Base-by-base conservation (phyloP, 2,329 filamentous ascomycete genomes). In the Ophiocordyceps robertsii region DNA sequence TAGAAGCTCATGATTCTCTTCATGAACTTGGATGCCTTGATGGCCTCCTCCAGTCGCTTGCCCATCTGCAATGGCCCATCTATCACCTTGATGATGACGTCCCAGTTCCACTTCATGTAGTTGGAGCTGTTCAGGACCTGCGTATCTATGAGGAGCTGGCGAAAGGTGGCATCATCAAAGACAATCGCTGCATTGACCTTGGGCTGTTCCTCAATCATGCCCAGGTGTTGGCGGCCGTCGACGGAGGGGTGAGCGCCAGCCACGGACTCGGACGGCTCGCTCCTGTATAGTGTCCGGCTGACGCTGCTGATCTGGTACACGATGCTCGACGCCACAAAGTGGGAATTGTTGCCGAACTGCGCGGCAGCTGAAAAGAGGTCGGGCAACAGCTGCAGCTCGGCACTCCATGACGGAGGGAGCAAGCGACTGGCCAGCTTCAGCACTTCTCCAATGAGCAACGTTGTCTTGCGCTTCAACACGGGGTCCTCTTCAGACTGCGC, bases 251-350 rank as follows among this genome's bases (percentile, higher is more conserved):
- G 49, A 8, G 56, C 50, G 8, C 60, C 57, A 7, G 66, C 61
- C 30, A 59, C 48, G 1, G 55, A 54, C 4, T 62, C 61, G 0
- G 72, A 67, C 2, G 74, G 72, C 6, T 77, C 75, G 39, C 86
- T 93, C 44, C 88, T 76, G 56, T 93, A 93, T 13, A 98, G 66
- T 0, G 89, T 96, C 48, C 87, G 79, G 59, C 90, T 98, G 50
- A 98, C 88, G 57, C 90, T 95, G 64, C 95, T 95, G 42, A 98
- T 94, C 58, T 96, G 92, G 55, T 96, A 98, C 12, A 98, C 86
- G 16, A 93, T 93, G 8, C 87, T 82, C 8, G 87, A 89, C 7
- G 90, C 87, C 44, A 84, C 71, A 51, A 89, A 89, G 43, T 86
- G 80, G 21, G 79, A 73, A 29, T 89, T 77, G 17, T 78, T 70